Conservation (phyloP, 148 eudicot genomes). For the Diospyros kaki region DNA sequence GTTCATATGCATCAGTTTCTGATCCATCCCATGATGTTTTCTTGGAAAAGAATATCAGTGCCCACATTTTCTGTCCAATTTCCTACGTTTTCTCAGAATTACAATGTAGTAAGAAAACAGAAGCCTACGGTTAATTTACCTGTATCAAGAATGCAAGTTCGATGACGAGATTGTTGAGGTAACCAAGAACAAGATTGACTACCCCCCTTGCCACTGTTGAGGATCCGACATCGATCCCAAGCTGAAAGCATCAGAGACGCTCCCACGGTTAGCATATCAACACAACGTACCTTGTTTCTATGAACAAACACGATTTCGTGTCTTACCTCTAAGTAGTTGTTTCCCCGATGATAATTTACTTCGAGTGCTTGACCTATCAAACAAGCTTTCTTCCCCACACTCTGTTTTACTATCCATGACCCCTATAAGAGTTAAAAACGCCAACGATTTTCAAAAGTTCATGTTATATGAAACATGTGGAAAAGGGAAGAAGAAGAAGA, state of each 20-base stretch:
- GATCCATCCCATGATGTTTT: not conserved
- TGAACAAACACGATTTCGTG: not conserved
- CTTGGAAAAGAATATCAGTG: no score
- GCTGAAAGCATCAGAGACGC: conserved; percentile 28
- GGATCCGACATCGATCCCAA: conserved; percentile 66
- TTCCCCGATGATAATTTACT: conserved; percentile 48
- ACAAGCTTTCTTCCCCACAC: conserved; percentile 70
- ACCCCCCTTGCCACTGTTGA: conserved; percentile 78
- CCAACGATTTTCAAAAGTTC: no score
- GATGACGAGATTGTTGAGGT: conserved; percentile 67
- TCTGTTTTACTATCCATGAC: conserved; percentile 85
- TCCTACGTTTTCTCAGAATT: not conserved
- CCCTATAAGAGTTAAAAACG: conserved; percentile 40
- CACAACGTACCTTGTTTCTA: not conserved
- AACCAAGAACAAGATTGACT: conserved; percentile 69
- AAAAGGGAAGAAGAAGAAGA: no score
- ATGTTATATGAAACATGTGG: no score
- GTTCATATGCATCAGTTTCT: not conserved
- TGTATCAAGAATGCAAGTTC: conserved; percentile 79
- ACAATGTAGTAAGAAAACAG: not conserved
- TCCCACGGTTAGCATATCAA: not conserved
- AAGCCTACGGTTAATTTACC: conserved; percentile 26
- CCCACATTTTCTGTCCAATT: not conserved
- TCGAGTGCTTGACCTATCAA: conserved; percentile 70
- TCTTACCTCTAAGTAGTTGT: conserved; percentile 72